Conservation (phyloP, 1,139 yeast species). For the Protomyces gravidus region DNA sequence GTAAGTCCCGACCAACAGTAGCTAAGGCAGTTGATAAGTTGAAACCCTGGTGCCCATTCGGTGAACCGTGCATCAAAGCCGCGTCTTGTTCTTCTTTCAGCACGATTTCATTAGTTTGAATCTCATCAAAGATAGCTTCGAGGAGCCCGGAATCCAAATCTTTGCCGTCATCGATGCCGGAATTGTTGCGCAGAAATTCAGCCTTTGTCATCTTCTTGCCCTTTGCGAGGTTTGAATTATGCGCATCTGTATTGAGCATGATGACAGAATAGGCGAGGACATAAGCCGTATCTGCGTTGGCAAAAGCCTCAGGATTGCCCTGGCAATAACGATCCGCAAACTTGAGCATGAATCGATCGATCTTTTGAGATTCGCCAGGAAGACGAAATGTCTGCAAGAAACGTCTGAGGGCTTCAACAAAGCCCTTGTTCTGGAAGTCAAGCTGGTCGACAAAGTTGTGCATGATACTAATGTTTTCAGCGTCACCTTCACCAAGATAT, state of each 20-base stretch:
- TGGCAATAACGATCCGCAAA: conserved; percentile 88
- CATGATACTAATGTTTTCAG: conserved; percentile 73
- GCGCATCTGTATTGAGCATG: conserved; percentile 89
- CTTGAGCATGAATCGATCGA: conserved; percentile 92
- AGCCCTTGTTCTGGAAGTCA: conserved; percentile 64
- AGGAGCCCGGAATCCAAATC: conserved; percentile 75
- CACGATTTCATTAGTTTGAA: conserved; percentile 77
- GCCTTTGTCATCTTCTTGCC: conserved; percentile 75
- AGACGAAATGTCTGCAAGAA: conserved; percentile 84
- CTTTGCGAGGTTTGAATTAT: conserved; percentile 59
- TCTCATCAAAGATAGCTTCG: conserved; percentile 66
- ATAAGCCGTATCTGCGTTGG: conserved; percentile 92
- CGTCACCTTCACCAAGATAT: conserved; percentile 84
- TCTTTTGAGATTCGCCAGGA: conserved; percentile 98
- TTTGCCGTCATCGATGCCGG: conserved; percentile 90
- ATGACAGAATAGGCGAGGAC: conserved; percentile 88
- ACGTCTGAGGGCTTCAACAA: conserved; percentile 79
- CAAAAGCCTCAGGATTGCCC: conserved; percentile 76
- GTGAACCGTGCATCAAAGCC: conserved; percentile 47
- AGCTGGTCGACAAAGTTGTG: conserved; percentile 87
- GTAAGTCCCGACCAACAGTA: conserved; percentile 63
- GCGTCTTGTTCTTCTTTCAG: conserved; percentile 82
- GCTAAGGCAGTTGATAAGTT: conserved; percentile 57
- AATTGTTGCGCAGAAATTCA: conserved; percentile 76
- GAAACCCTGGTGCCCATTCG: conserved; percentile 38